phyloP scores from a whole-genome alignment of 257 asterid genomes.

The Anisodus tanguticus region DNA sequence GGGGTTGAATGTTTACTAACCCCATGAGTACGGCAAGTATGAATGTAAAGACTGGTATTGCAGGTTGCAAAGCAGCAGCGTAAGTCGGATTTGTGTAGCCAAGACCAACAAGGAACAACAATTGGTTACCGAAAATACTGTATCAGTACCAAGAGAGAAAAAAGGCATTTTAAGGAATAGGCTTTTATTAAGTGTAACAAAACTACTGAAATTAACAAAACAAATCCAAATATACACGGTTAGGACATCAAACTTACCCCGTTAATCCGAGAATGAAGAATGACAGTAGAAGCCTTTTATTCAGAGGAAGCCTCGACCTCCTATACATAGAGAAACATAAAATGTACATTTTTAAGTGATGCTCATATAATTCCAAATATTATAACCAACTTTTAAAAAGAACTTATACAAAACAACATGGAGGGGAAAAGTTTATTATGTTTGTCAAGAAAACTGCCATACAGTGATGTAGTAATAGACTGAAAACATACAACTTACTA shows the following conservation, averaged over 20 bases:
- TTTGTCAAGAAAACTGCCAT: not conserved
- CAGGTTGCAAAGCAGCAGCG: conserved; percentile 96
- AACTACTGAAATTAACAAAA: conserved; percentile 28
- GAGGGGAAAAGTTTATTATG: not conserved
- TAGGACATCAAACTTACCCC: conserved; percentile 61
- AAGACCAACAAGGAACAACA: conserved; percentile 91
- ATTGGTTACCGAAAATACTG: conserved; percentile 95
- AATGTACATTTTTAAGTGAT: not conserved
- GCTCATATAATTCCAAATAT: conserved; percentile 16
- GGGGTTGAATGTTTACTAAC: conserved; percentile 50
- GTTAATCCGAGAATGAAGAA: conserved; percentile 96
- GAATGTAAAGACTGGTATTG: conserved; percentile 96
- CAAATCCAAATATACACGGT: not conserved
- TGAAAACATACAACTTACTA: not conserved
- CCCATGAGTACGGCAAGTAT: conserved; percentile 87
- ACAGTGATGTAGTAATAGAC: conserved; percentile 27
- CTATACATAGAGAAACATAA: conserved; percentile 46
- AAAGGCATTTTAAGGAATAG: not conserved
- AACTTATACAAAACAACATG: not conserved
- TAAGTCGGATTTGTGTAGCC: conserved; percentile 94
- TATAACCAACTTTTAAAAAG: not conserved
- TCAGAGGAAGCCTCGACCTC: conserved; percentile 72
- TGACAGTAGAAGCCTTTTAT: conserved; percentile 58
- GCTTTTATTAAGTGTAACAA: not conserved
- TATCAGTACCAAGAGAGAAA: conserved; percentile 34